Evolutionary conservation across 2,329 filamentous ascomycete genomes (phyloP), one percentile per base, ranked within the genome.

Genomic region (Aspergillus fumigatus): DNA sequence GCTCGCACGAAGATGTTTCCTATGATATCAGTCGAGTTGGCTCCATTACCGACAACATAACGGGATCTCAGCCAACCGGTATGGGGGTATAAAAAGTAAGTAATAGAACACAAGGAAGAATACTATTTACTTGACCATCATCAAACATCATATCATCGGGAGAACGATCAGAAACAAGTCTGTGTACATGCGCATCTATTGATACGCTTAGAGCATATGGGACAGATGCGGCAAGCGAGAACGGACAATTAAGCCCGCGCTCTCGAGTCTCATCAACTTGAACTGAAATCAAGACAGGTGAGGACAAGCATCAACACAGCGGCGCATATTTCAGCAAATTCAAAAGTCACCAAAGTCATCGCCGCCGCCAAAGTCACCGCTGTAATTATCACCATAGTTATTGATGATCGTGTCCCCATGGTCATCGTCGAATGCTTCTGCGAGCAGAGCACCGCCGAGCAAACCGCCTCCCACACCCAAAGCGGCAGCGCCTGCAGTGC

Each of bases 381-480:
- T 64, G 49, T 70, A 59, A 58, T 67, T 64, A 55, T 62, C 60
- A 59, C 67, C 60, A 62, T 74, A 59, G 38, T 73, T 64, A 56
- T 79, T 78, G 23, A 65, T 4, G 11, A 47, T 17, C 5, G 43
- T 47, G 21, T 47, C 43, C 21, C 43, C 53, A 51, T 81, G 64
- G 63, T 85, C 87, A 29, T 83, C 82, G 4, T 88, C 76, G 51
- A 92, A 79, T 1, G 87, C 86, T 67, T 88, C 80, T 2, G 81
- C 87, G 32, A 96, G 73, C 66, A 96, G 60, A 59, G 85, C 83
- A 54, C 92, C 92, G 64, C 91, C 92, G 1, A 96, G 66, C 69
- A 96, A 68, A 72, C 92, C 92, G 61, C 88, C 92, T 63, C 91
- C 92, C 3, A 90, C 73, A 76, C 92, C 92, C 47, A 96, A 77